Conservation (phyloP, 148 eudicot species). For the Rhododendron vialii region DNA sequence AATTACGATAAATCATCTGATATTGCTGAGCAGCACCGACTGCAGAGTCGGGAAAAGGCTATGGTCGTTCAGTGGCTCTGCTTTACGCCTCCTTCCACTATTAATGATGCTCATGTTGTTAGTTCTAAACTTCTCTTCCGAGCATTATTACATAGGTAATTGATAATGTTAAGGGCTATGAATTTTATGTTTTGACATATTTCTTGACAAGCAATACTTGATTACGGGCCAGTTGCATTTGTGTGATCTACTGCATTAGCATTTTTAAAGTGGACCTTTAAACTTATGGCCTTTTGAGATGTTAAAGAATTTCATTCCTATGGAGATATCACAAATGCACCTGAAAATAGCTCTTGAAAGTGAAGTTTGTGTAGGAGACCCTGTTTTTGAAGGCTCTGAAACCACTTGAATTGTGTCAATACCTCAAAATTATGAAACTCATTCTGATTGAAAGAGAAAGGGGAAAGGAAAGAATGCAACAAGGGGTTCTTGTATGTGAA, state of each 20-base stretch:
- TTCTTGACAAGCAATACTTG: background rate
- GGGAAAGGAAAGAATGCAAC: background rate
- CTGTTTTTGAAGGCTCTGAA: background rate
- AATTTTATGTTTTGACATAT: background rate
- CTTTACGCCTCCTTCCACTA: constrained; percentile 94
- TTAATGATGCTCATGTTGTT: constrained; percentile 54
- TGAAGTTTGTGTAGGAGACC: background rate
- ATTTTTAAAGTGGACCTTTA: background rate
- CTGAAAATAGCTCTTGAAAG: background rate
- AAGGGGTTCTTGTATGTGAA: background rate
- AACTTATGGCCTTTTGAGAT: background rate
- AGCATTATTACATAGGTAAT: constrained; percentile 79
- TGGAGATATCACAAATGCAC: background rate
- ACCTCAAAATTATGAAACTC: background rate
- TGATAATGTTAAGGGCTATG: background rate
- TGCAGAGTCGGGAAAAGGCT: constrained; percentile 90
- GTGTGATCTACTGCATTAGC: background rate
- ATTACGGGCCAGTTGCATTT: background rate
- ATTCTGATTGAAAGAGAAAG: background rate
- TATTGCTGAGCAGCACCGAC: constrained; percentile 80
- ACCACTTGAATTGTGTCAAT: background rate
- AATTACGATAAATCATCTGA: constrained; percentile 61
- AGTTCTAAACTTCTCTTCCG: constrained; percentile 64
- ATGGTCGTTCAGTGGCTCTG: constrained; percentile 95
- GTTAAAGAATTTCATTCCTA: background rate